phyloP scores from a whole-genome alignment of 441 rosid species.

The Adansonia rubrostipa region DNA sequence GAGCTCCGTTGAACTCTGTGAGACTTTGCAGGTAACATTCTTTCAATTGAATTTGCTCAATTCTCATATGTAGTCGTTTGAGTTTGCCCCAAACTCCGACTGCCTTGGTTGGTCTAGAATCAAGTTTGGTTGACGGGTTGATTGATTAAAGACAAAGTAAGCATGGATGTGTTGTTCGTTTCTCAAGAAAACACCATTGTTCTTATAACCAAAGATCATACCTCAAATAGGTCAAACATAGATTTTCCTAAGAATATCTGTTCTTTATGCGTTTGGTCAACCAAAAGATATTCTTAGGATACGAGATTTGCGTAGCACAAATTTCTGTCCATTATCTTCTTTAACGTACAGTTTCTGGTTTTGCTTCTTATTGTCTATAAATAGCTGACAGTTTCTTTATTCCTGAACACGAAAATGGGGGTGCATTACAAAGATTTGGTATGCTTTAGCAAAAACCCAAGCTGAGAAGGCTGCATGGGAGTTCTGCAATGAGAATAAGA shows the following conservation, averaged over 20 bases:
- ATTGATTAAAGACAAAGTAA: too few relatives aligned
- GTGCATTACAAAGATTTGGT: slow-evolving; percentile 57
- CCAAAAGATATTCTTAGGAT: too few relatives aligned
- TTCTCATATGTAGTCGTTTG: not conserved
- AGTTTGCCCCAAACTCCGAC: not conserved
- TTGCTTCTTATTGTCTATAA: not conserved
- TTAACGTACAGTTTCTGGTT: too few relatives aligned
- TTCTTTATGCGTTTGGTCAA: too few relatives aligned
- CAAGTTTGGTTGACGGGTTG: too few relatives aligned
- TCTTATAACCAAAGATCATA: too few relatives aligned
- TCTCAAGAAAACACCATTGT: too few relatives aligned
- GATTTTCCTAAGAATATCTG: too few relatives aligned
- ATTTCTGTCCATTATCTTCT: too few relatives aligned
- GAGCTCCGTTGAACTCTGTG: slow-evolving; percentile 77
- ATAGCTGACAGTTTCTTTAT: slow-evolving; percentile 10
- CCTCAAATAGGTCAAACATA: too few relatives aligned
- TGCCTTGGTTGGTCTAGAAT: not conserved
- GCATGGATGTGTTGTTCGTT: too few relatives aligned
- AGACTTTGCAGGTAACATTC: slow-evolving; percentile 28
- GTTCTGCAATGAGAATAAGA: slow-evolving; percentile 57
- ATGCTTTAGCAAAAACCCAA: slow-evolving; percentile 67
- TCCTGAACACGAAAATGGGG: slow-evolving; percentile 4
- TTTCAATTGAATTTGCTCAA: not conserved
- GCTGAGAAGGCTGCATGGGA: slow-evolving; percentile 93
- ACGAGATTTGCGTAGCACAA: too few relatives aligned